Base-by-base conservation (phyloP, 2,329 filamentous ascomycete species). In the Curvularia sp. region DNA sequence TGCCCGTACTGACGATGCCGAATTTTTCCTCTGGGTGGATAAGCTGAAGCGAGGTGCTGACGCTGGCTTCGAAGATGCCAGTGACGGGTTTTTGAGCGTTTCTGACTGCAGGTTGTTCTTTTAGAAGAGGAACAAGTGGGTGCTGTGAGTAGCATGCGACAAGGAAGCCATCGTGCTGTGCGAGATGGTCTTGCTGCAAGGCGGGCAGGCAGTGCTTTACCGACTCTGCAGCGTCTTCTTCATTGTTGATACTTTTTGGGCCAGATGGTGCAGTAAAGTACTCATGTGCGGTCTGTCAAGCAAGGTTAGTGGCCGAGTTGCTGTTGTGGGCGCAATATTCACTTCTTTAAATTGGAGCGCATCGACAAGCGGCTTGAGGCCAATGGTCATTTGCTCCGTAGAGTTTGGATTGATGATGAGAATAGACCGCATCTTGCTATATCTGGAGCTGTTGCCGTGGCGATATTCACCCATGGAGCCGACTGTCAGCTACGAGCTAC, bases 121-220 rank as follows among this genome's bases (percentile, higher is more conserved):
- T 82, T 10, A 96, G 79, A 49, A 83, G 76, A 0, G 81, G 75
- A 0, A 96, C 91, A 0, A 97, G 84, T 0, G 90, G 88, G 71
- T 97, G 93, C 1, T 90, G 87, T 59, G 91, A 95, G 80, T 92
- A 98, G 79, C 94, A 97, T 20, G 93, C 93, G 2, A 97, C 85
- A 0, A 97, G 83, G 61, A 96, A 88, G n/a, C 84, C 92, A 71
- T 95, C 88, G 75, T 91, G 87, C 28, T 78, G 67, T 2, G 75
- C 58, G 0, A 84, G 73, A 0, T 77, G 73, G 0, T 77, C 59
- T 1, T 80, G 73, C 26, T 79, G 73, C 5, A 91, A 73, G 58
- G 86, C 81, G 0, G 81, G 78, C 15, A 89, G 79, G 50, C 91
- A 90, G 56, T 86, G 84, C 1, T 83, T 72, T 1, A 87, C 84